phyloP scores from a whole-genome alignment of 2,329 filamentous ascomycete genomes.

The Claviceps capensis region DNA sequence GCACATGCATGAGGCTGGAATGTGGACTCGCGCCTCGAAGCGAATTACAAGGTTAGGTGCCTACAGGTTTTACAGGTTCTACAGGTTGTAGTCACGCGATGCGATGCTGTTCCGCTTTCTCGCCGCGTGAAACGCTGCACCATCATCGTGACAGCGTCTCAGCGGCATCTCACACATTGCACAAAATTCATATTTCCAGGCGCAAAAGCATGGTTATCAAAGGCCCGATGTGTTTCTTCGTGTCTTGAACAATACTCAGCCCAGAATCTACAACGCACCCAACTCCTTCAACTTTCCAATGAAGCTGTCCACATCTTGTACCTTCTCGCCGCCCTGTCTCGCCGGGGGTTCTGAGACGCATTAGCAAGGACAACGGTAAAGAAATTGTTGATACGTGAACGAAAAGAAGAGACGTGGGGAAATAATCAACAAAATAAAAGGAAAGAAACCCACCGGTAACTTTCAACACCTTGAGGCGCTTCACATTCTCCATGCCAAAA shows the following conservation, averaged over 20 bases:
- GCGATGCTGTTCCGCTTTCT: no score
- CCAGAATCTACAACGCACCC: conserved; percentile 56
- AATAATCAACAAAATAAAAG: background rate
- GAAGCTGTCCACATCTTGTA: conserved; percentile 93
- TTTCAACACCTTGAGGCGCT: conserved; percentile 77
- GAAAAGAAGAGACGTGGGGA: conserved; percentile 9
- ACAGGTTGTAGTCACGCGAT: no score
- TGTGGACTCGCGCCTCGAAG: no score
- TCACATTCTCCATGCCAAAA: conserved; percentile 60
- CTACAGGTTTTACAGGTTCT: no score
- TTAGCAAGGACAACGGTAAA: background rate
- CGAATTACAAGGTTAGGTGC: no score
- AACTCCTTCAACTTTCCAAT: conserved; percentile 90
- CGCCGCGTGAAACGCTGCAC: background rate
- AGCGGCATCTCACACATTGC: no score
- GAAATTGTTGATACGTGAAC: background rate
- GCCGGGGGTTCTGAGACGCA: conserved; percentile 61
- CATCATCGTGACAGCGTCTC: background rate
- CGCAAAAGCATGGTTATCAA: no score
- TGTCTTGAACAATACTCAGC: background rate
- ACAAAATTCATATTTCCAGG: no score
- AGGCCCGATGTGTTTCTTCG: no score
- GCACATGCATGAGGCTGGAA: no score
- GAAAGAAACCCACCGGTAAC: conserved; percentile 52
- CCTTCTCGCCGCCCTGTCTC: conserved; percentile 88